Percentiles rank a stretch among this genome's conserved stretches.
Evolutionary conservation across 2,329 filamentous ascomycete species (phyloP).

Genomic region (Alternaria viburni): DNA sequence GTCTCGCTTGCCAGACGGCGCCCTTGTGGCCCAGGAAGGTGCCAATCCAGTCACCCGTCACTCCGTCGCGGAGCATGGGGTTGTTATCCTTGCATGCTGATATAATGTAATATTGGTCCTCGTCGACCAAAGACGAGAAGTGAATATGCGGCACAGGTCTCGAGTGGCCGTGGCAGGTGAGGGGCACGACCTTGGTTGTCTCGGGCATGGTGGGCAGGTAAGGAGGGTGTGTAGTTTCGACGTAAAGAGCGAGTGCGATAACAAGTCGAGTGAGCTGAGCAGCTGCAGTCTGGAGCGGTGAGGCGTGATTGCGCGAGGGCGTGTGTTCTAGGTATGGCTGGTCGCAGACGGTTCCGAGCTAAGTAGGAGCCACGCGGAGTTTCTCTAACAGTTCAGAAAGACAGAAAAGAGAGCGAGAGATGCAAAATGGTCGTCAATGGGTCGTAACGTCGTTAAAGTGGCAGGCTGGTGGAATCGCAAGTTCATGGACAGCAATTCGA

Average conservation of each 20-base stretch:
- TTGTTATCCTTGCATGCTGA: slow-evolving; percentile 98
- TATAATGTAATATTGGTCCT: slow-evolving; percentile 88
- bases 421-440: slow-evolving; percentile 35
- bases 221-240: neutral
- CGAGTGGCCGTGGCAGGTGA: slow-evolving; percentile 95
- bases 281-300: slow-evolving; percentile 16
- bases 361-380: neutral
- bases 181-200: slow-evolving; percentile 72
- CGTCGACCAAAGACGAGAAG: slow-evolving; percentile 83
- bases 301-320: slow-evolving; percentile 12
- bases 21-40: slow-evolving; percentile 99
- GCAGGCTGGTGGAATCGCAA: slow-evolving; percentile 14
- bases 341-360: slow-evolving; percentile 8
- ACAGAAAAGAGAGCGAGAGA: slow-evolving; percentile 22
- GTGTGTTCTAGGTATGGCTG: slow-evolving; percentile 17
- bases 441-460: slow-evolving; percentile 41
- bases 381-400: neutral
- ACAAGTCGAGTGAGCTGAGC: neutral
- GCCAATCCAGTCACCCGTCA: slow-evolving; percentile 82
- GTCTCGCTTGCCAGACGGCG: slow-evolving; percentile 92
- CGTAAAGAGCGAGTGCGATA: neutral
- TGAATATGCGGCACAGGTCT: slow-evolving; percentile 89
- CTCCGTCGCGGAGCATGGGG: slow-evolving; percentile 95
- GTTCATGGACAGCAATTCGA: slow-evolving; percentile 14
- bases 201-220: slow-evolving; percentile 39